Evolutionary conservation across 495 filamentous ascomycete genomes (phyloP).

Genomic region (Bombardia bombarda): DNA sequence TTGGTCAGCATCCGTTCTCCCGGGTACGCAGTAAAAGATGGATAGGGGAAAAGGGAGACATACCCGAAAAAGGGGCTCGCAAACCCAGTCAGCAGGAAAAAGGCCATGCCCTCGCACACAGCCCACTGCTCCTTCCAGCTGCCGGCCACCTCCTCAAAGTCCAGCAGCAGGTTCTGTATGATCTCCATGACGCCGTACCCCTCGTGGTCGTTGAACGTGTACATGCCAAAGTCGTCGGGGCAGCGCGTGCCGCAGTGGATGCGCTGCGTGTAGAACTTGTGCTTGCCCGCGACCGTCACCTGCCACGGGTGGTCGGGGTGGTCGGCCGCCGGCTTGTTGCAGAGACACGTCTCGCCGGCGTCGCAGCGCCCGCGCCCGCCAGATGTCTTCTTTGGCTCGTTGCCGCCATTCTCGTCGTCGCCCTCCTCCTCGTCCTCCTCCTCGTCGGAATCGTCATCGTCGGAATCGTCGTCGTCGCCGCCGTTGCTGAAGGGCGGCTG

Average conservation of each 20-base stretch:
- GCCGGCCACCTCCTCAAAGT: conserved; percentile 24
- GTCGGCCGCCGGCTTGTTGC: conserved; percentile 25
- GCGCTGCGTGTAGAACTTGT: conserved; percentile 14
- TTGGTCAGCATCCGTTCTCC: neutral
- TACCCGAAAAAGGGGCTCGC: neutral
- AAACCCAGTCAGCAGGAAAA: conserved; percentile 6
- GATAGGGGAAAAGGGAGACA: neutral
- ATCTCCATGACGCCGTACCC: conserved; percentile 27
- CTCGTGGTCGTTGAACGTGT: conserved; percentile 29
- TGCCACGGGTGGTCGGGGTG: conserved; percentile 36
- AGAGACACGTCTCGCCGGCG: conserved; percentile 29
- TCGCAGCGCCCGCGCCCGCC: conserved; percentile 12
- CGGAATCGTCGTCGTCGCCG: conserved; percentile 13
- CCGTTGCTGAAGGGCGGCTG: conserved; percentile 10
- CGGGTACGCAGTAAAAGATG: neutral
- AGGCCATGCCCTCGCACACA: conserved; percentile 22
- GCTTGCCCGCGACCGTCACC: conserved; percentile 26
- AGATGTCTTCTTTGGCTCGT: too few relatives aligned
- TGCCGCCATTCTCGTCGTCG: conserved; percentile 9
- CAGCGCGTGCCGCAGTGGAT: conserved; percentile 16
- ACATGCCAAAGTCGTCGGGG: conserved; percentile 29
- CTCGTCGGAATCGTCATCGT: conserved; percentile 16
- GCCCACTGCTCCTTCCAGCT: conserved; percentile 29
- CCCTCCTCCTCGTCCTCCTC: conserved; percentile 11
- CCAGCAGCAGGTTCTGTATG: conserved; percentile 29